phyloP scores from a whole-genome alignment of 2,329 filamentous ascomycete genomes.

The Juglanconis oblonga region DNA sequence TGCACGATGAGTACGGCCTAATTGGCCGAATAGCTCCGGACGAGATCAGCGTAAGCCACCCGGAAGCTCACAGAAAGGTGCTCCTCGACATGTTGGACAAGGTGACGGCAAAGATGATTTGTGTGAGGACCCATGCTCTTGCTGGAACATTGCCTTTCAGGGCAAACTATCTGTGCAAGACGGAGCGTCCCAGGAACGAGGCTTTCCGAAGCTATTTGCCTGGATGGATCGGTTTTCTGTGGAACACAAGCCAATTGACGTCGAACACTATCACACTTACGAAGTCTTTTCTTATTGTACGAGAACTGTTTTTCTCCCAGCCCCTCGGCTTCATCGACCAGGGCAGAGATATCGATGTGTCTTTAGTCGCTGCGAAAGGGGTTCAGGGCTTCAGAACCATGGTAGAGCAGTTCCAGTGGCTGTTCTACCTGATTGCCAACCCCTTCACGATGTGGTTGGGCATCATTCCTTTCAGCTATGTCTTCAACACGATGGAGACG shows the following conservation, averaged over 20 bases:
- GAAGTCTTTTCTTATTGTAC: constrained; percentile 30
- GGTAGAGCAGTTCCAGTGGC: constrained; percentile 20
- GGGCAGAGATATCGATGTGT: constrained; percentile 25
- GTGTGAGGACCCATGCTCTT: too few species aligned
- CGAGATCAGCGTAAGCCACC: constrained; percentile 11
- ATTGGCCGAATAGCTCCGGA: constrained; percentile 4
- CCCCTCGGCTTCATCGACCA: constrained; percentile 24
- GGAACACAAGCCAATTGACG: constrained; percentile 17
- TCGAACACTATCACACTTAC: constrained; percentile 24
- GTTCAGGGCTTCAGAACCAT: background rate
- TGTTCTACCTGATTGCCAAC: constrained; percentile 25
- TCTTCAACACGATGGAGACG: constrained; percentile 21
- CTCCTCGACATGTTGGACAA: constrained; percentile 3
- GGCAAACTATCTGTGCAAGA: constrained; percentile 25
- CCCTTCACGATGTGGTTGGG: constrained; percentile 24
- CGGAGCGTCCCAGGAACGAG: constrained; percentile 18
- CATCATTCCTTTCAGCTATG: constrained; percentile 23
- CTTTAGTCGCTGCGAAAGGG: background rate
- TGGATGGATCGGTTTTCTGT: constrained; percentile 21
- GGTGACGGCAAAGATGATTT: constrained; percentile 23
- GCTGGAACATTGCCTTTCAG: constrained; percentile 26
- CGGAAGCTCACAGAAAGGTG: background rate
- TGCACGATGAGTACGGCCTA: constrained; percentile 3
- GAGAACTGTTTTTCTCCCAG: constrained; percentile 29
- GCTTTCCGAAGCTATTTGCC: constrained; percentile 18